These are phyloP conservation scores for Coemansia sp. DNA, from an alignment of 192 early-diverging fungal genomes.

Conservation along the genomic window DNA sequence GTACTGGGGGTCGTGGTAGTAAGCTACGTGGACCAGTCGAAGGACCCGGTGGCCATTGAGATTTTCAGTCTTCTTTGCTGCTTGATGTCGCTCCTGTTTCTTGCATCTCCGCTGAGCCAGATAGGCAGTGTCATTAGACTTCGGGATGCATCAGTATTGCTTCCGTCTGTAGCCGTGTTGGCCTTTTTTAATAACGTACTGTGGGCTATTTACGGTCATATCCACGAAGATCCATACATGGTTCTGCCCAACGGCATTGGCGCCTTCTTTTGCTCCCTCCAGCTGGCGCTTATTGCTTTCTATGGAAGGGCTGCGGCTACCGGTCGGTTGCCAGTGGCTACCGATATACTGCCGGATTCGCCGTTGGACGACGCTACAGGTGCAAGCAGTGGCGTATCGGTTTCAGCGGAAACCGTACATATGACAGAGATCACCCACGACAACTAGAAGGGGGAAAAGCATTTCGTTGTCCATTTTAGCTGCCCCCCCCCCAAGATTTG, in stretches of 20 bases:
- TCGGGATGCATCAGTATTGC: constrained; percentile 38
- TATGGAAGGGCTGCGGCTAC: constrained; percentile 30
- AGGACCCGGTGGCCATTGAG: constrained; percentile 3
- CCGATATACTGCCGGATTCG: not conserved
- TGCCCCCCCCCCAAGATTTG: too few species aligned
- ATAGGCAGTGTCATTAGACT: constrained; percentile 23
- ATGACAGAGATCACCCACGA: constrained; percentile 11
- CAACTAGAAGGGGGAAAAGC: too few species aligned
- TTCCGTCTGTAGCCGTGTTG: constrained; percentile 32
- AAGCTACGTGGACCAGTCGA: constrained; percentile 23
- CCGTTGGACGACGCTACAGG: not conserved
- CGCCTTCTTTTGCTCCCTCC: constrained; percentile 27
- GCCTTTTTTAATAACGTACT: constrained; percentile 42
- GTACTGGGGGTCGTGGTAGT: constrained; percentile 7
- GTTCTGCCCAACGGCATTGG: constrained; percentile 39
- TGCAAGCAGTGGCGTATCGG: not conserved
- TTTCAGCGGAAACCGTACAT: constrained; percentile 2
- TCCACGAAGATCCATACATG: constrained; percentile 40
- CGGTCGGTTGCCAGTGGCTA: constrained; percentile 6
- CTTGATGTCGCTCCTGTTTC: constrained; percentile 30
- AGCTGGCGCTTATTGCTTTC: constrained; percentile 38
- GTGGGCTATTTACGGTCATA: constrained; percentile 32
- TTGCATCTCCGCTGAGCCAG: constrained; percentile 42
- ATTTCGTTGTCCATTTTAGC: too few species aligned
- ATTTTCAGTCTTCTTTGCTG: constrained; percentile 34